Conservation (phyloP, 108 stramenopile genomes). For the Chaetoceros tenuissimus region DNA sequence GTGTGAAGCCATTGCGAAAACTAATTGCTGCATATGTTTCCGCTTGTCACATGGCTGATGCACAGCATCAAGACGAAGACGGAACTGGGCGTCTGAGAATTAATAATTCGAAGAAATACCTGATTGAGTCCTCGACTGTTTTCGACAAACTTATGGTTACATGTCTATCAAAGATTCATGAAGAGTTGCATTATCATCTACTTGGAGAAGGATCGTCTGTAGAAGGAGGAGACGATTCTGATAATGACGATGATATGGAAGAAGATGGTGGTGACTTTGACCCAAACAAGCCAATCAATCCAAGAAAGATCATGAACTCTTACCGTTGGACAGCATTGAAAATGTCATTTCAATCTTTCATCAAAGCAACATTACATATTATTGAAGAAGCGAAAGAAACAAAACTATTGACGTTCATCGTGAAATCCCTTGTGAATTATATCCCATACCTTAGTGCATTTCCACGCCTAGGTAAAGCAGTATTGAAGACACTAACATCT, state of each 20-base stretch:
- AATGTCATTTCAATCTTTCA: conserved; percentile 56
- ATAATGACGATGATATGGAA: conserved; percentile 17
- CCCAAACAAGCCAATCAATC: conserved; percentile 71
- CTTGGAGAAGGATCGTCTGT: conserved; percentile 27
- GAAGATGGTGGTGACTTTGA: conserved; percentile 14
- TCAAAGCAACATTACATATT: conserved; percentile 62
- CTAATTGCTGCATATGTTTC: conserved; percentile 64
- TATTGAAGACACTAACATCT: conserved; percentile 60
- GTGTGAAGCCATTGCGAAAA: conserved; percentile 67
- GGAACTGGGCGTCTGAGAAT: neutral
- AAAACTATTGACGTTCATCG: conserved; percentile 55
- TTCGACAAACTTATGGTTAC: conserved; percentile 74
- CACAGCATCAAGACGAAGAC: conserved; percentile 20
- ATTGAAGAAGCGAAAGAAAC: conserved; percentile 78
- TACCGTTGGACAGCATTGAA: conserved; percentile 41
- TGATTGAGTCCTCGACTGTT: conserved; percentile 56
- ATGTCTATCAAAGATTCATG: conserved; percentile 51
- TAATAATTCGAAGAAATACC: conserved; percentile 34
- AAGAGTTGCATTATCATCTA: conserved; percentile 68
- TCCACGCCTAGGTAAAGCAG: conserved; percentile 56
- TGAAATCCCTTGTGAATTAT: conserved; percentile 59
- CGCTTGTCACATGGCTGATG: conserved; percentile 65
- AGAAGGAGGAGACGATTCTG: conserved; percentile 17
- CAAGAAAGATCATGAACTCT: conserved; percentile 46
- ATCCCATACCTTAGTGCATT: conserved; percentile 81